Percentiles rank a stretch among this genome's conserved stretches.
Evolutionary conservation across 106 monocot species (phyloP).

Genomic region (Acorus calamus): DNA sequence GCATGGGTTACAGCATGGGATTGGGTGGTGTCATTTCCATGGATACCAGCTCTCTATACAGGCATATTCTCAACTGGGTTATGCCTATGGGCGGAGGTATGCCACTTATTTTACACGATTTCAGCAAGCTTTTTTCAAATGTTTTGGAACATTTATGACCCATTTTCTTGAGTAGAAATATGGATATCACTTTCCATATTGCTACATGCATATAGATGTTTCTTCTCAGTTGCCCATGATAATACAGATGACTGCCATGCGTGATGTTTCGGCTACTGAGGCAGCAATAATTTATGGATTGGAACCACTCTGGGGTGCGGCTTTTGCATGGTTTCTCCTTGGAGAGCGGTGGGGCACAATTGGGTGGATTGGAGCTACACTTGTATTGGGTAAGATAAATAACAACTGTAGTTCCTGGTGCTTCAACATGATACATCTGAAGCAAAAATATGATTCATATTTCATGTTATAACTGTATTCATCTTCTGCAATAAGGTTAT

Average conservation of each 20-base stretch:
- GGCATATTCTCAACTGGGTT: conserved; percentile 74
- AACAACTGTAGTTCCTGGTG: too few relatives aligned
- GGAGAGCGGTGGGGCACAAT: conserved; percentile 69
- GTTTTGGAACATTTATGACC: not conserved
- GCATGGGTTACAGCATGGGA: conserved; percentile 30
- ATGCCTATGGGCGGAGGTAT: conserved; percentile 79
- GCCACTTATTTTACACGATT: not conserved
- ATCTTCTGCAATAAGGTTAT: too few relatives aligned
- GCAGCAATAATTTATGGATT: conserved; percentile 78
- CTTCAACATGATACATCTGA: too few relatives aligned
- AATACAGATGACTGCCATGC: conserved; percentile 77
- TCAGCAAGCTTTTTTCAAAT: not conserved
- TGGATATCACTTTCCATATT: too few relatives aligned
- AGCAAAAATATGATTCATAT: too few relatives aligned
- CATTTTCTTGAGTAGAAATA: not conserved
- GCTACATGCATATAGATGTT: not conserved
- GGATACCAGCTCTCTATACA: conserved; percentile 89
- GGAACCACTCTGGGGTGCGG: conserved; percentile 85
- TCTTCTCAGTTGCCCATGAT: not conserved
- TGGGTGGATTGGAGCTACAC: conserved; percentile 68
- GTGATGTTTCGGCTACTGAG: conserved; percentile 73
- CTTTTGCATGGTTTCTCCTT: conserved; percentile 78
- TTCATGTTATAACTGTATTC: too few relatives aligned
- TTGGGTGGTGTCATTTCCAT: conserved; percentile 59
- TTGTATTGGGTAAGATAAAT: conserved; percentile 58